Percentiles rank a stretch among this genome's conserved stretches.
phyloP scores from a whole-genome alignment of 371 early-diverging fungal genomes.

The Mortierella sp. region DNA sequence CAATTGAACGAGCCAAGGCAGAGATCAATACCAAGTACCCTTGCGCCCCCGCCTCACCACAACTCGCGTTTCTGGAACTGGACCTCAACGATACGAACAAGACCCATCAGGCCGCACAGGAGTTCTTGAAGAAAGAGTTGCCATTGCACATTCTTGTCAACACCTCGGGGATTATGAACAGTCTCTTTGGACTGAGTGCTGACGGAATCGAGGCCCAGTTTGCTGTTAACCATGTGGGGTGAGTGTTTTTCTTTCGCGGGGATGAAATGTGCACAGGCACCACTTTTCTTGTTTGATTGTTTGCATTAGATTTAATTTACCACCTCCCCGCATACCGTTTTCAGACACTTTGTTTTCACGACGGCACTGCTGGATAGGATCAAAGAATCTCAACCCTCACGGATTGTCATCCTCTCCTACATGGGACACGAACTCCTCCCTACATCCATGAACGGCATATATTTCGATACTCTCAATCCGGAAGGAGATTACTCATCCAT shows the following conservation, averaged over 20 bases:
- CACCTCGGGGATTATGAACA: conserved; percentile 79
- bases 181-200: conserved; percentile 69
- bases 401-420: conserved; percentile 64
- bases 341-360: conserved; percentile 71
- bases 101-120: conserved; percentile 64
- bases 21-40: conserved; percentile 55
- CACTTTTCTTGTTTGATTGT: conserved; percentile 5
- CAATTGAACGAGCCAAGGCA: conserved; percentile 47
- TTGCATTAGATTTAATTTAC: not conserved
- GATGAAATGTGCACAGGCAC: conserved; percentile 15
- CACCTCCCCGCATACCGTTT: no score
- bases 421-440: conserved; percentile 40
- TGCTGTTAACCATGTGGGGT: conserved; percentile 80
- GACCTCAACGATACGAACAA: conserved; percentile 70
- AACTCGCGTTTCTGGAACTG: conserved; percentile 69
- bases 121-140: conserved; percentile 56
- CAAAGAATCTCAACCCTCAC: conserved; percentile 63
- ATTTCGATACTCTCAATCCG: conserved; percentile 46
- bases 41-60: conserved; percentile 36
- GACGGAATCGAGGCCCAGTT: conserved; percentile 85
- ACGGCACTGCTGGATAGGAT: conserved; percentile 69
- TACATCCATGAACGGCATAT: conserved; percentile 33
- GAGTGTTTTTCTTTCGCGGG: conserved; percentile 46
- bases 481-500: conserved; percentile 30
- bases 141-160: conserved; percentile 74